Base-by-base conservation (phyloP, 768 basidiomycete species). In the Pleurotus citrinopileatus region DNA sequence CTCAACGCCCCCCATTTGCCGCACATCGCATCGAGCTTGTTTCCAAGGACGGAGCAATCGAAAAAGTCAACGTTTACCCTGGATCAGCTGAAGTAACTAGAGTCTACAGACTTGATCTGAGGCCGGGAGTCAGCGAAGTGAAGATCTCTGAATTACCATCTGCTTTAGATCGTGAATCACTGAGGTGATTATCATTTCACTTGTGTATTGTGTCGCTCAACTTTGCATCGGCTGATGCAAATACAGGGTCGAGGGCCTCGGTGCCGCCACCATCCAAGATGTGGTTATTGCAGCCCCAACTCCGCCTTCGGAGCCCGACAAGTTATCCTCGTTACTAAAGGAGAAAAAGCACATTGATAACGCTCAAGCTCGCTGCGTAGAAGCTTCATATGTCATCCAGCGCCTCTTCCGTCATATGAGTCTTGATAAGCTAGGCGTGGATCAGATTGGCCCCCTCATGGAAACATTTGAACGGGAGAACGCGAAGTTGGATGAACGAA, bases 251-350 rank as follows among this genome's bases (percentile, higher is more conserved):
- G 74, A 78, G 64, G 77, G 76, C 8, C 60, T 68, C 17, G 74
- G 76, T n/a, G 58, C 63, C 36, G 76, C 74, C 4, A 76, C 72
- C 0, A 78, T 79, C 38, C 75, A 78, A 43, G 76, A 78, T 54
- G 75, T 78, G 1, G 67, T 70, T 13, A 55, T 75, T 2, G 43
- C 62, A 3, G 59, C 60, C 1, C 63, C 54, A 6, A 62, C 69
- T 1, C 72, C 73, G 0, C 60, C 66, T 0, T 57, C 53, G 10
- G 40, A 27, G 27, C 22, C 52, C 12, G 10, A 2, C 61, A 74
- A 9, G 36, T 54, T 1, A 65, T 47, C 0, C 66, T 4, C 29
- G 17, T 23, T 77, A 1, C 15, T 59, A 19, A 17, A 44, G 0
- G 66, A 64, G 42, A 63, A 68, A 43, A 63, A 65, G 5, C 60